Evolutionary conservation across 176 grass and related monocot species (phyloP), one percentile per base, ranked within the genome.

Genomic region (Avena atlantica): DNA sequence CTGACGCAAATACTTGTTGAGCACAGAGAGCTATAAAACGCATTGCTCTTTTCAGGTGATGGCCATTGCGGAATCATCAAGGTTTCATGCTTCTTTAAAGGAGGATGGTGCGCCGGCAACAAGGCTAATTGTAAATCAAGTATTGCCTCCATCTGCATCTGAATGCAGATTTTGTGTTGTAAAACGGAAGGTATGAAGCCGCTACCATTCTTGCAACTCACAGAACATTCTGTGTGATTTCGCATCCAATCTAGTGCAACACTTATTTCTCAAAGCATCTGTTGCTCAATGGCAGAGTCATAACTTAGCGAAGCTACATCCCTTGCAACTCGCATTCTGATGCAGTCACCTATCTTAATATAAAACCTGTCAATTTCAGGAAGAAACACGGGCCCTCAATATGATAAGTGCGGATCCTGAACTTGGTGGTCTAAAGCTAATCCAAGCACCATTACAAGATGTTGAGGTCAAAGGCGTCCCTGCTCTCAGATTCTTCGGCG

Each of bases 131-230:
- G 71, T 87, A 81, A 90, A 93, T 52, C 88, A 93, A 80, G 60
- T 90, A 49, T 74, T 82, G 23, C 71, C 91, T 31, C 77, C 77
- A 45, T 93, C 81, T 51, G 71, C 81, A 52, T 84, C 87, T 1
- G 91, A 88, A 25, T 90, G 91, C 88, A 93, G 86, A 68, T 93
- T 93, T 57, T 93, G 88, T 31, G 71, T 81, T 27, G 75, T 87
- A 84, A 93, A 90, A 85, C 79, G 55, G 55, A 93, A 87, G 88
- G 88, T 90, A 87, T 13, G 50, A 36, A 49, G 27, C 2, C 52
- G 12, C 24, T 37, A 65, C 62, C 58, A 12, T 49, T 58, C 8
- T 76, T 10, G 21, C 78, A 40, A 49, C 23, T 60, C 16, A 45
- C 14, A 34, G 5, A 48, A 27, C 51, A 74, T 24, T 20, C n/a